phyloP scores from a whole-genome alignment of 805 yeast genomes.

The Kluyveromyces aestuarii region DNA sequence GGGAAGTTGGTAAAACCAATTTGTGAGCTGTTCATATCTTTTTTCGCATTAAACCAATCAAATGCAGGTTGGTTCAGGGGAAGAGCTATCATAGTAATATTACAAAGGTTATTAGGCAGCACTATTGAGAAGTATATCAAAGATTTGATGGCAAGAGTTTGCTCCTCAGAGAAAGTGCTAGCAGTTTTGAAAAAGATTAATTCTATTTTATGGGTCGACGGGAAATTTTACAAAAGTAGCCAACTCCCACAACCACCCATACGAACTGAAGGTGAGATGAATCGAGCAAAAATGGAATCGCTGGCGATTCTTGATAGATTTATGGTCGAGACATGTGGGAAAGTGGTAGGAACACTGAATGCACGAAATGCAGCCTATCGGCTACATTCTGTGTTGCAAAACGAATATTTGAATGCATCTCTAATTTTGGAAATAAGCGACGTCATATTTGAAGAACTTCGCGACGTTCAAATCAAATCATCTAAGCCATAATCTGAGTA shows the following conservation, averaged over 20 bases:
- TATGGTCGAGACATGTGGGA: conserved; percentile 56
- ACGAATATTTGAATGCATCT: conserved; percentile 59
- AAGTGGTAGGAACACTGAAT: conserved; percentile 61
- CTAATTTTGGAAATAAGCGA: conserved; percentile 54
- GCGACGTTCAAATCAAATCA: background rate
- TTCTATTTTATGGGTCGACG: conserved; percentile 40
- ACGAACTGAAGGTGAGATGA: conserved; percentile 44
- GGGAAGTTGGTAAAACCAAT: conserved; percentile 69
- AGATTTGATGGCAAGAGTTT: conserved; percentile 23
- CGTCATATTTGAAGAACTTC: conserved; percentile 35
- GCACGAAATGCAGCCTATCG: conserved; percentile 53
- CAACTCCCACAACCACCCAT: conserved; percentile 11
- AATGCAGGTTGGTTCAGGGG: conserved; percentile 73
- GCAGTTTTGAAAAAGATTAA: conserved; percentile 29
- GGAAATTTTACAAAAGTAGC: conserved; percentile 37
- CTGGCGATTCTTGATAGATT: conserved; percentile 44
- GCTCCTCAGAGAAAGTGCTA: conserved; percentile 34
- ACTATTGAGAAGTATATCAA: conserved; percentile 68
- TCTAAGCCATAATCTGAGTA: background rate
- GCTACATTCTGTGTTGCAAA: conserved; percentile 62
- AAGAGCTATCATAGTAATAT: conserved; percentile 65
- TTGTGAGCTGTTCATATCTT: conserved; percentile 60
- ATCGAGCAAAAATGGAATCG: conserved; percentile 50
- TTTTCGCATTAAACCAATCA: conserved; percentile 57
- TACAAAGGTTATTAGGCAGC: conserved; percentile 82